Evolutionary conservation across 2,329 filamentous ascomycete species (phyloP), one percentile per base, ranked within the genome.

Genomic region (Colletotrichum tabaci): DNA sequence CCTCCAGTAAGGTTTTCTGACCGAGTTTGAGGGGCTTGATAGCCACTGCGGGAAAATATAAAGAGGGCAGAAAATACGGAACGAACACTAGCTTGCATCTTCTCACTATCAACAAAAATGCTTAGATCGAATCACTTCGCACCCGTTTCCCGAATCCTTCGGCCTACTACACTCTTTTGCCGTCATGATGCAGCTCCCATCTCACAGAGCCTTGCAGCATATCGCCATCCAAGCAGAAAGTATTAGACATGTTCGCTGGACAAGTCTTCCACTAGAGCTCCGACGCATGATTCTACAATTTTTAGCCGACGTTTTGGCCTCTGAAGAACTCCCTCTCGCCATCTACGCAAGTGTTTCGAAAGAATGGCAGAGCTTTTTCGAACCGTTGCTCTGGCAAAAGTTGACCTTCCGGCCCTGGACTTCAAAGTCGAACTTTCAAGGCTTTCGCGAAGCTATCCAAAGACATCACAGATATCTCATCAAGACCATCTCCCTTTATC

Each of bases 291-390:
- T 66, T 44, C 21, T 66, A 3, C 7, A 66, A 44, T 30, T 1
- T n/a, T 44, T 60, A 35, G 53, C 42, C n/a, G 42, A 15, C 8
- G 2, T 66, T 6, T 52, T 8, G 53, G 18, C 21, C 26, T 16
- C 44, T 5, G 16, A 50, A 52, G 9, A 35, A 6, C 52, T 23
- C 4, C 53, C 53, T 16, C 23, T 58, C 0, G 53, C 63, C n/a
- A 30, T n/a, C 21, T 44, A 58, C 42, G 30, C 53, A 15, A 40
- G n/a, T 16, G 63, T 66, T 26, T 66, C 53, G n/a, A 50, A 58
- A n/a, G 63, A 58, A 58, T 66, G 53, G 63, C 63, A 66, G 30
- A 12, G n/a, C 30, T 42, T 50, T 52, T 16, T 58, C 21, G 63
- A 58, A 44, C 42, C 53, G 44, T 42, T 58, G n/a, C 52, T 66